Evolutionary conservation across 345 rosid genomes (phyloP).

Genomic region (Acer yangbiense): DNA sequence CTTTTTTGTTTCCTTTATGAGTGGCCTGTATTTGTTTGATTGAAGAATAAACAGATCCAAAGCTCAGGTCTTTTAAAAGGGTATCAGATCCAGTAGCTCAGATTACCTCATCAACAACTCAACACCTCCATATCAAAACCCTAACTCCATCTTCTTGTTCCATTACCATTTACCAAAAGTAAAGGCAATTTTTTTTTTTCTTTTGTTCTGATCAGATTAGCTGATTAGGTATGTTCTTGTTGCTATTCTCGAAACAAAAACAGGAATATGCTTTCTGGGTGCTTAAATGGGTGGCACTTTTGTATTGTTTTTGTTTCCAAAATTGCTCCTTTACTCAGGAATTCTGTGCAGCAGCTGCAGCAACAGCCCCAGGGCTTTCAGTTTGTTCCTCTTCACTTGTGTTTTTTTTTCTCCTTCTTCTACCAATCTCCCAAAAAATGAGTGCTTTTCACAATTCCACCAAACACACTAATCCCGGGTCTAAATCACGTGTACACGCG

Average conservation of each 20-base stretch:
- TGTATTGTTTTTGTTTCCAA: not conserved
- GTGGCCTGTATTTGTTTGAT: constrained; percentile 8
- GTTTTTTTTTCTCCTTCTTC: not conserved
- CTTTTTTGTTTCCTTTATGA: constrained; percentile 3
- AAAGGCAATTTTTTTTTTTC: constrained; percentile 1
- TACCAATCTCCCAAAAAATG: not conserved
- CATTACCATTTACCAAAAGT: not conserved
- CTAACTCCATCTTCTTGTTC: constrained; percentile 4
- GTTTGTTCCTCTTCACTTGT: not conserved
- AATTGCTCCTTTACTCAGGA: not conserved
- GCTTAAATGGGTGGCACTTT: not conserved
- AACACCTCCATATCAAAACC: constrained; percentile 15
- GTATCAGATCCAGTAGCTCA: constrained; percentile 15
- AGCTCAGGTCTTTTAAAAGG: constrained; percentile 10
- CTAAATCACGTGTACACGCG: constrained; percentile 13
- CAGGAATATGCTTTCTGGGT: not conserved
- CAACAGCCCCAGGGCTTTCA: not conserved
- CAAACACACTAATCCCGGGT: not conserved
- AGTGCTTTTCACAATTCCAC: not conserved
- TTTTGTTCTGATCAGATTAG: not conserved
- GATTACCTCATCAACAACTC: constrained; percentile 7
- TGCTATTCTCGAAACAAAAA: constrained; percentile 3
- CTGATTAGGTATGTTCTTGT: constrained; percentile 5
- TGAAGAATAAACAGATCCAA: constrained; percentile 22
- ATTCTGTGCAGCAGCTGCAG: not conserved